Evolutionary conservation across 1,284 basidiomycete genomes (phyloP).

Genomic region (Cryptococcus depauperatus): DNA sequence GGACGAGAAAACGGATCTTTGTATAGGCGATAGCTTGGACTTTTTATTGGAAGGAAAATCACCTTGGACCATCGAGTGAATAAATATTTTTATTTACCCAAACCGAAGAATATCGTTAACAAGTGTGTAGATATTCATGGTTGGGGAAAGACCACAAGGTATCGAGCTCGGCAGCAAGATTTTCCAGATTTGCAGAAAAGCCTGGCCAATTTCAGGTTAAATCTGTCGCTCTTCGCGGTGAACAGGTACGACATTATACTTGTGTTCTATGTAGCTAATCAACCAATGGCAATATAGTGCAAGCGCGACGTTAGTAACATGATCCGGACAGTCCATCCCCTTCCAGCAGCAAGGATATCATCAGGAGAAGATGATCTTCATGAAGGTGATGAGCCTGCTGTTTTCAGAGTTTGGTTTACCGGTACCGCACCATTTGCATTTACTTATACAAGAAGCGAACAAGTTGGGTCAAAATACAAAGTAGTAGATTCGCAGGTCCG

Average conservation of each 20-base stretch:
- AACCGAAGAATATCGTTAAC: background rate
- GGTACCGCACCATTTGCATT: constrained; percentile 95
- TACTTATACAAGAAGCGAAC: constrained; percentile 67
- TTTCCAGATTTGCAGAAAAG: constrained; percentile 71
- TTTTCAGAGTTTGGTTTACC: constrained; percentile 67
- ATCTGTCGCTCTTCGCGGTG: constrained; percentile 82
- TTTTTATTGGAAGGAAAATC: constrained; percentile 90
- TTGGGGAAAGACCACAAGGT: constrained; percentile 67
- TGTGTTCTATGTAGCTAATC: background rate
- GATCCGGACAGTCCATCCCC: constrained; percentile 64
- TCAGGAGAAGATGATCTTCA: constrained; percentile 83
- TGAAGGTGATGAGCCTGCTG: constrained; percentile 87
- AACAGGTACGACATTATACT: constrained; percentile 47
- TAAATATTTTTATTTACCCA: constrained; percentile 7
- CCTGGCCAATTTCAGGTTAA: constrained; percentile 73
- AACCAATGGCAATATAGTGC: no score
- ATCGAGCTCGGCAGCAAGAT: constrained; percentile 67
- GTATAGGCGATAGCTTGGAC: constrained; percentile 81
- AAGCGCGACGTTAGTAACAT: constrained; percentile 70
- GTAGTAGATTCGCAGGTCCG: constrained; percentile 69
- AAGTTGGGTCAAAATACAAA: constrained; percentile 43
- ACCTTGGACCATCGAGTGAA: constrained; percentile 87
- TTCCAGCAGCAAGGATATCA: constrained; percentile 80
- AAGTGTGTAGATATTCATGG: constrained; percentile 61
- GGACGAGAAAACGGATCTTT: constrained; percentile 69